Percentiles rank a stretch among this genome's conserved stretches.
Evolutionary conservation across 257 asterid species (phyloP).

Genomic region (Capsicum rhomboideum): DNA sequence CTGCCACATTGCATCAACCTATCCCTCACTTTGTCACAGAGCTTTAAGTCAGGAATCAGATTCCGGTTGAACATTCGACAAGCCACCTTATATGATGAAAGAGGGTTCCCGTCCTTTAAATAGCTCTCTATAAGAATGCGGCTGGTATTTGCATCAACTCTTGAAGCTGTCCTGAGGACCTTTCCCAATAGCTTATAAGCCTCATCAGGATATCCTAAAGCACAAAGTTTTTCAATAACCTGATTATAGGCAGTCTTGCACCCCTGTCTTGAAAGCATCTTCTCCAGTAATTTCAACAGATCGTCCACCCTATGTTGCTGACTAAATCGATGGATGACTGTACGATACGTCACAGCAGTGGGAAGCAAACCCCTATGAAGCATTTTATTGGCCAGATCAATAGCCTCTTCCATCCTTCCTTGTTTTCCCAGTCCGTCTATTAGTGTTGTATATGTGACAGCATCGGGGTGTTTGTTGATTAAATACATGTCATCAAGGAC

Average conservation of each 20-base stretch:
- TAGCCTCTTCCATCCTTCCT: constrained; percentile 70
- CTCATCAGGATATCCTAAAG: constrained; percentile 51
- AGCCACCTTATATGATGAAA: constrained; percentile 75
- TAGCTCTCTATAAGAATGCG: constrained; percentile 57
- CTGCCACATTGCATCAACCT: constrained; percentile 39
- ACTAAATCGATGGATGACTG: constrained; percentile 69
- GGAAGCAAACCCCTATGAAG: constrained; percentile 77
- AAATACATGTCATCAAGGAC: constrained; percentile 92
- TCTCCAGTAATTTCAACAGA: constrained; percentile 52
- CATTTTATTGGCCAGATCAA: constrained; percentile 61
- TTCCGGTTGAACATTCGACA: constrained; percentile 88
- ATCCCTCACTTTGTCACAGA: constrained; percentile 72
- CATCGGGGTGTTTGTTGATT: constrained; percentile 83
- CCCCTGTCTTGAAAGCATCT: constrained; percentile 55
- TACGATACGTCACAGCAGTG: constrained; percentile 74
- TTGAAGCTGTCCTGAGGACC: constrained; percentile 66
- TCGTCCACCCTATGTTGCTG: constrained; percentile 51
- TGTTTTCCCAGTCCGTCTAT: constrained; percentile 56
- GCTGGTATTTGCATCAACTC: constrained; percentile 58
- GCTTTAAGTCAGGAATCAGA: constrained; percentile 69
- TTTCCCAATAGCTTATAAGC: constrained; percentile 76
- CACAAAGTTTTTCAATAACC: constrained; percentile 75
- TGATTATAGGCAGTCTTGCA: constrained; percentile 60
- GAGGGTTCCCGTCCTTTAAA: constrained; percentile 53
- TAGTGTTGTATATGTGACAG: constrained; percentile 56